A percentile compares a stretch with the other conserved stretches of the same genome.
These are phyloP conservation scores for Talaromyces verruculosus DNA, from an alignment of 2,329 filamentous ascomycete species.

Conservation along the genomic window DNA sequence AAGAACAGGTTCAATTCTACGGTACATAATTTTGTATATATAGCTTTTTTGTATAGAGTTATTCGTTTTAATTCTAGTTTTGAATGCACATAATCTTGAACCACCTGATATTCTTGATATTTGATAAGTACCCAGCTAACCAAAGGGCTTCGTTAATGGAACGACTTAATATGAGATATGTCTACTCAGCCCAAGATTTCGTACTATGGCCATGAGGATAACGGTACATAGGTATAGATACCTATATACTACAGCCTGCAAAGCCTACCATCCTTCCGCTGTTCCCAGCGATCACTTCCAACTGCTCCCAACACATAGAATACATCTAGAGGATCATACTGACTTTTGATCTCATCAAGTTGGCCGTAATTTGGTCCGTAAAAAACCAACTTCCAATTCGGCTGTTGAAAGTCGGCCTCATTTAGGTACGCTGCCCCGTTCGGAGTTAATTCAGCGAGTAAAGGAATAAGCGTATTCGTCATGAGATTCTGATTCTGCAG, in stretches of 20 bases:
- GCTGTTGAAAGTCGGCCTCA: conserved; percentile 45
- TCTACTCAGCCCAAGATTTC: not conserved
- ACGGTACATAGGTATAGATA: no score
- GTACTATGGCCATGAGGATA: not conserved
- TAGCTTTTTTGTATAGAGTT: not conserved
- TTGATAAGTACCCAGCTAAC: not conserved
- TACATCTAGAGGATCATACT: conserved; percentile 43
- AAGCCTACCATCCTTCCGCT: conserved; percentile 9
- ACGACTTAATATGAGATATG: not conserved
- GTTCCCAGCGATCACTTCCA: conserved; percentile 39
- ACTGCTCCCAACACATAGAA: conserved; percentile 45
- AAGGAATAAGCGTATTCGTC: conserved; percentile 36
- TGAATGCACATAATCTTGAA: not conserved
- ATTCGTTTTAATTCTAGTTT: not conserved
- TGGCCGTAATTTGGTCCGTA: conserved; percentile 44
- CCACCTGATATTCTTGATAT: not conserved
- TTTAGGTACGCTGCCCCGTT: conserved; percentile 44
- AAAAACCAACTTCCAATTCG: conserved; percentile 43
- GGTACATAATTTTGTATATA: not conserved
- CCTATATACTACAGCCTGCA: not conserved
- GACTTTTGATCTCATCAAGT: conserved; percentile 41
- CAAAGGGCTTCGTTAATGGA: no score
- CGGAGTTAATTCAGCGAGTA: conserved; percentile 42
- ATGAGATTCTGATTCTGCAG: conserved; percentile 26
- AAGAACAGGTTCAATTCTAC: not conserved